Conservation (phyloP, 164 flowering plant species). For the Cinnamomum micranthum region DNA sequence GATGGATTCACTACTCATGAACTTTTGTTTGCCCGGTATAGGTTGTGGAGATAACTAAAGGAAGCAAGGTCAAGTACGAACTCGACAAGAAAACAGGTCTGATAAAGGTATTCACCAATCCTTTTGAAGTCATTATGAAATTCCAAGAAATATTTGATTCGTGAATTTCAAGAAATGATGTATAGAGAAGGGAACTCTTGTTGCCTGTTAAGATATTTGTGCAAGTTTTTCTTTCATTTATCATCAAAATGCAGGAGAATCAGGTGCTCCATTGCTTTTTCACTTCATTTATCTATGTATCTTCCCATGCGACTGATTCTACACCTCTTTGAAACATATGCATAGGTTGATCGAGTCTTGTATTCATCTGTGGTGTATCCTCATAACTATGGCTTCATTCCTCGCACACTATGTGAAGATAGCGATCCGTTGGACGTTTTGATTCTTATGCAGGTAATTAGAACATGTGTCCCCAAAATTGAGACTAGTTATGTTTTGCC, state of each 20-base stretch:
- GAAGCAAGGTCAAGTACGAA: constrained; percentile 83
- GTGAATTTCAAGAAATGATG: neutral
- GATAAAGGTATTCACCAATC: constrained; percentile 46
- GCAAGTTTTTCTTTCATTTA: neutral
- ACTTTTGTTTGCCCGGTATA: constrained; percentile 14
- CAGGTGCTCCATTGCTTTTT: neutral
- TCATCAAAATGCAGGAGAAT: neutral
- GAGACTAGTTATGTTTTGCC: no score
- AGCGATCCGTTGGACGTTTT: constrained; percentile 72
- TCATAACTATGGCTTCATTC: constrained; percentile 74
- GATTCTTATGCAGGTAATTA: constrained; percentile 64
- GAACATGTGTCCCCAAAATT: neutral
- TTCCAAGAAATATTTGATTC: neutral
- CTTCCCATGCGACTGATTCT: neutral
- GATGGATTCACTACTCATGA: no score
- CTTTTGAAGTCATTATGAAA: neutral
- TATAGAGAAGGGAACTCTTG: neutral
- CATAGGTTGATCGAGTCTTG: constrained; percentile 67
- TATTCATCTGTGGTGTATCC: constrained; percentile 78
- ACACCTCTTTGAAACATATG: neutral
- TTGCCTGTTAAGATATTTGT: no score
- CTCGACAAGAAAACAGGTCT: constrained; percentile 81
- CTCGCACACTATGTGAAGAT: constrained; percentile 71
- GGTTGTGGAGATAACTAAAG: constrained; percentile 78
- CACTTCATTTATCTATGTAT: neutral